A percentile compares a stretch with the other conserved stretches of the same genome.
Evolutionary conservation across 768 basidiomycete genomes (phyloP).

Genomic region (Crepidotus variabilis): DNA sequence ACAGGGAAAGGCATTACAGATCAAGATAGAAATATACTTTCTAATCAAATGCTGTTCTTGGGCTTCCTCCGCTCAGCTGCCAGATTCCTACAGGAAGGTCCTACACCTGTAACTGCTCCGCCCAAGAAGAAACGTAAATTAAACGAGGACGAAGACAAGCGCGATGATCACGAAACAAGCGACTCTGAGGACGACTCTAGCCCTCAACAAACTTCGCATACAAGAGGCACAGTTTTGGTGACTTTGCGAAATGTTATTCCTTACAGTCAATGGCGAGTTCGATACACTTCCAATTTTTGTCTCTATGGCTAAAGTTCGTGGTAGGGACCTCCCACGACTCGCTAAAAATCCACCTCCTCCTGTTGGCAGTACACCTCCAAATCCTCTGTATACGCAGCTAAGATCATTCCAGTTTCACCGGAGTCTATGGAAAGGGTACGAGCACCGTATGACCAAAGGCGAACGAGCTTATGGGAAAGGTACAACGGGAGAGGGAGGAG

Average conservation of each 20-base stretch:
- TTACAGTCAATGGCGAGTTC: slow-evolving; percentile 77
- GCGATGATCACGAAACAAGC: slow-evolving; percentile 15
- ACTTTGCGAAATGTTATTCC: slow-evolving; percentile 85
- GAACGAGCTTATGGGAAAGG: slow-evolving; percentile 63
- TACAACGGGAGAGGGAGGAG: slow-evolving; percentile 69
- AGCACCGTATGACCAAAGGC: slow-evolving; percentile 94
- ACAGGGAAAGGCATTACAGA: slow-evolving; percentile 87
- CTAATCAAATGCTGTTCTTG: slow-evolving; percentile 82
- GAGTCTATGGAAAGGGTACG: slow-evolving; percentile 75
- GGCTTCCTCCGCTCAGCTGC: slow-evolving; percentile 77
- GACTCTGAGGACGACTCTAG: slow-evolving; percentile 5
- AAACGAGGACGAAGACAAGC: slow-evolving; percentile 43
- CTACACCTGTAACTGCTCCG: slow-evolving; percentile 40
- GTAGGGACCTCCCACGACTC: slow-evolving; percentile 73
- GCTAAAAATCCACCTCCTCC: slow-evolving; percentile 70
- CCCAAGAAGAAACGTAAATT: slow-evolving; percentile 44
- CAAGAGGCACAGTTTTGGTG: slow-evolving; percentile 75
- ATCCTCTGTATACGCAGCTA: slow-evolving; percentile 65
- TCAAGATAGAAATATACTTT: slow-evolving; percentile 88
- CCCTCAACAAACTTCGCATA: slow-evolving; percentile 13
- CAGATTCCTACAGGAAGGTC: slow-evolving; percentile 54
- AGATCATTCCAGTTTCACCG: slow-evolving; percentile 81
- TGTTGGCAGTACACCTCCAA: slow-evolving; percentile 40
- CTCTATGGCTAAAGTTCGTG: neutral
- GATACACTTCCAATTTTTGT: neutral